phyloP scores from a whole-genome alignment of 495 filamentous ascomycete genomes.

The Aspergillus panamensis region DNA sequence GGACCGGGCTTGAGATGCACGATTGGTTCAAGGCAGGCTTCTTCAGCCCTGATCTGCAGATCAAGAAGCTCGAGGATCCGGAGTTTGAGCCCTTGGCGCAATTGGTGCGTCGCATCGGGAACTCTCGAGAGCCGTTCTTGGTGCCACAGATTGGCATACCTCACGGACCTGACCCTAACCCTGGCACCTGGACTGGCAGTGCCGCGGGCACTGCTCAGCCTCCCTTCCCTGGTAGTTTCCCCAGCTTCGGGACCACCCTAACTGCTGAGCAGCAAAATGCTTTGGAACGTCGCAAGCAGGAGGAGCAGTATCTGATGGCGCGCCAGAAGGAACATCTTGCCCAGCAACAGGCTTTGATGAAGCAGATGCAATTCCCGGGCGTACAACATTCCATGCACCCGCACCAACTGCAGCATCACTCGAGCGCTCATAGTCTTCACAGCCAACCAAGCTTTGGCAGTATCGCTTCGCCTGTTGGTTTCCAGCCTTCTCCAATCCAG shows the following conservation, averaged over 20 bases:
- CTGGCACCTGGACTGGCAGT: conserved; percentile 37
- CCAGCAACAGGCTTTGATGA: conserved; percentile 76
- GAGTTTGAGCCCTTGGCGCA: conserved; percentile 97
- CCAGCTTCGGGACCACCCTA: conserved; percentile 94
- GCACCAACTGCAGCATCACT: conserved; percentile 79
- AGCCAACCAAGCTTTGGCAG: conserved; percentile 93
- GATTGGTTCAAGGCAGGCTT: conserved; percentile 99
- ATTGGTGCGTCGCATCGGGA: conserved; percentile 91
- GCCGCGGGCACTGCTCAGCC: conserved; percentile 69
- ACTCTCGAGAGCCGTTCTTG: conserved; percentile 94
- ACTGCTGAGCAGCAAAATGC: conserved; percentile 98
- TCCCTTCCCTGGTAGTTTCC: conserved; percentile 92
- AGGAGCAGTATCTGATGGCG: conserved; percentile 95
- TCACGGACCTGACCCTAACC: conserved; percentile 63
- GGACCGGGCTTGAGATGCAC: conserved; percentile 96
- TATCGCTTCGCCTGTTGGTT: conserved; percentile 79
- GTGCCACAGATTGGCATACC: conserved; percentile 94
- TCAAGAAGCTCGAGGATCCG: conserved; percentile 86
- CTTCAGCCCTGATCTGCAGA: conserved; percentile 88
- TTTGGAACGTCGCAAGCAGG: conserved; percentile 91
- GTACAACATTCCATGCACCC: conserved; percentile 47
- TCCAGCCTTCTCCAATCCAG: conserved; percentile 70
- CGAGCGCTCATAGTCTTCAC: conserved; percentile 90
- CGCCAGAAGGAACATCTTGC: conserved; percentile 90
- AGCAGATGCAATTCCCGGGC: conserved; percentile 66